phyloP scores from a whole-genome alignment of 2,329 filamentous ascomycete species.

The Beauveria bassiana region DNA sequence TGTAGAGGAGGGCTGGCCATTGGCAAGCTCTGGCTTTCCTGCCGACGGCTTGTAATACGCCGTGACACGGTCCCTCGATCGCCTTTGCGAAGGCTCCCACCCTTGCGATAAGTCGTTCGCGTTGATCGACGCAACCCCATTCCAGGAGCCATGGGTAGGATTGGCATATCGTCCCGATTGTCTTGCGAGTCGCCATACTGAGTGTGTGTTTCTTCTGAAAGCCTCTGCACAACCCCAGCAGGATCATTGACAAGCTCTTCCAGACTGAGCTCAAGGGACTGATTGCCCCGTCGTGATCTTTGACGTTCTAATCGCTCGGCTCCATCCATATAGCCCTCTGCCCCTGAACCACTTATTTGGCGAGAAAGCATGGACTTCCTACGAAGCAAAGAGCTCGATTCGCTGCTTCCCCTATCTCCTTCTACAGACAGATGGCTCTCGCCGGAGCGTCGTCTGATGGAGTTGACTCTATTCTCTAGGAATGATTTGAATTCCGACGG shows the following conservation, averaged over 20 bases:
- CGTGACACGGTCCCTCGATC: constrained; percentile 70
- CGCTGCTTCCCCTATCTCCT: constrained; percentile 40
- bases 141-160: constrained; percentile 70
- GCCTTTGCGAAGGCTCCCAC: constrained; percentile 75
- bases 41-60: constrained; percentile 54
- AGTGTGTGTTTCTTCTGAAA: constrained; percentile 50
- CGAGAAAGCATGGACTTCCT: constrained; percentile 95
- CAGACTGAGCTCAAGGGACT: constrained; percentile 57
- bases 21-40: constrained; percentile 45
- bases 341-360: constrained; percentile 59
- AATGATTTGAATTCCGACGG: constrained; percentile 97
- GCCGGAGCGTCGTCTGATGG: constrained; percentile 76
- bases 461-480: constrained; percentile 84
- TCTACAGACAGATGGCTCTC: constrained; percentile 58
- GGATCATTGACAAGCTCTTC: constrained; percentile 81
- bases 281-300: constrained; percentile 50
- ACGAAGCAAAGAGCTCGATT: constrained; percentile 59
- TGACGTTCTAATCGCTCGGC: constrained; percentile 72
- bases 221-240: constrained; percentile 59
- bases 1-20: constrained; percentile 25
- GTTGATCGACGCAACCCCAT: constrained; percentile 83
- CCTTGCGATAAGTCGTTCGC: constrained; percentile 78
- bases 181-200: constrained; percentile 34
- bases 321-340: constrained; percentile 69
- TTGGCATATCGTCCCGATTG: constrained; percentile 68